These are phyloP conservation scores for Solanum hybrid DNA, from an alignment of 305 asterid genomes.

Conservation along the genomic window DNA sequence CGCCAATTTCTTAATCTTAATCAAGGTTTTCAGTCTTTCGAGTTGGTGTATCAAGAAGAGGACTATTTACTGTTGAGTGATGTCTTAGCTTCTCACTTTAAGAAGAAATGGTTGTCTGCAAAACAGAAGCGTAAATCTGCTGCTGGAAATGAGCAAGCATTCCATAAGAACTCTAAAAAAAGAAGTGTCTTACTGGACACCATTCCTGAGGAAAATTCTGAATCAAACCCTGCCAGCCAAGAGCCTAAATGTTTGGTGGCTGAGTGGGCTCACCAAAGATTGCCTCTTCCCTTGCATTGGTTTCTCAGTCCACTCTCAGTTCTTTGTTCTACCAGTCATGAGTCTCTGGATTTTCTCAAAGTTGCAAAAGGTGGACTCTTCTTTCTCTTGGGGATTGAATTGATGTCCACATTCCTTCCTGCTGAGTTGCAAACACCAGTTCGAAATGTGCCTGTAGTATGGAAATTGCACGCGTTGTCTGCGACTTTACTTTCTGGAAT, in stretches of 20 bases:
- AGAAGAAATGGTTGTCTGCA: conserved; percentile 59
- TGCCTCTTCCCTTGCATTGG: conserved; percentile 91
- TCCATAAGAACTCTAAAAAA: conserved; percentile 24
- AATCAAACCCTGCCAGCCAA: conserved; percentile 11
- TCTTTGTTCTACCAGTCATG: conserved; percentile 19
- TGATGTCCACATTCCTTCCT: conserved; percentile 27
- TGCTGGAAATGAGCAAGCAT: conserved; percentile 11
- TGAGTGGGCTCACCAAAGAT: conserved; percentile 84
- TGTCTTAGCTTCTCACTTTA: conserved; percentile 63
- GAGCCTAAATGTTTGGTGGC: conserved; percentile 33
- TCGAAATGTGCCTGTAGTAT: conserved; percentile 47
- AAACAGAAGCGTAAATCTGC: conserved; percentile 42
- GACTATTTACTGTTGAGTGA: conserved; percentile 46
- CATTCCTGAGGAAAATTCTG: conserved; percentile 52
- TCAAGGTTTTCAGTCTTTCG: conserved; percentile 27
- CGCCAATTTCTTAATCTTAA: conserved; percentile 29
- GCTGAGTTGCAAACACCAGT: conserved; percentile 30
- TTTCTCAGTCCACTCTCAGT: conserved; percentile 80
- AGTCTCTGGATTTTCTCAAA: conserved; percentile 32
- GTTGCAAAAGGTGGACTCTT: conserved; percentile 72
- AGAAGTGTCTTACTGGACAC: conserved; percentile 43
- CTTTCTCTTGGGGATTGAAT: conserved; percentile 77
- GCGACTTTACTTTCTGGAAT: conserved; percentile 52
- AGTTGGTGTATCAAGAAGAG: conserved; percentile 57
- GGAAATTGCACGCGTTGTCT: conserved; percentile 90